Evolutionary conservation across 768 basidiomycete species (phyloP).

Genomic region (Tylopilus rubrobrunneus): DNA sequence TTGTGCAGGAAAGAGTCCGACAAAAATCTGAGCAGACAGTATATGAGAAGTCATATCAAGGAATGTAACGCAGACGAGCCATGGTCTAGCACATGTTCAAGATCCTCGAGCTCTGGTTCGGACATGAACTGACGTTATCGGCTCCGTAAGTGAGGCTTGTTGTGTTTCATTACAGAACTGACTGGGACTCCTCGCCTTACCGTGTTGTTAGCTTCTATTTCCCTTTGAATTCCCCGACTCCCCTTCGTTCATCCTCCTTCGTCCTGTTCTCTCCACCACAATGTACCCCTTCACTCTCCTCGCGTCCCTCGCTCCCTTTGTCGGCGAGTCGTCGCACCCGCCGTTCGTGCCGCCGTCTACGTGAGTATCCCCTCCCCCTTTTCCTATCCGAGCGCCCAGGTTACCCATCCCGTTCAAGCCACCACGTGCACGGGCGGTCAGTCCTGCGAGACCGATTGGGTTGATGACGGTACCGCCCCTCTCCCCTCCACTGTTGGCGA

Average conservation of each 20-base stretch:
- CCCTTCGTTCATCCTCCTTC: neutral
- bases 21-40: constrained; percentile 2
- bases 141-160: neutral
- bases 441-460: constrained; percentile 54
- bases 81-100: too few species aligned
- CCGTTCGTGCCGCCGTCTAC: constrained; percentile 16
- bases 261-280: constrained; percentile 12
- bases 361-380: constrained; percentile 9
- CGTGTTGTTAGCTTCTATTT: constrained; percentile 21
- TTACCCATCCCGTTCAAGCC: constrained; percentile 41
- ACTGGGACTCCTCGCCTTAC: neutral
- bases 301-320: constrained; percentile 14
- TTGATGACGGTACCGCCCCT: constrained; percentile 59
- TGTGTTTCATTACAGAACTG: constrained; percentile 9
- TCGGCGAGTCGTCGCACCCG: constrained; percentile 9
- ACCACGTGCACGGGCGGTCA: constrained; percentile 51
- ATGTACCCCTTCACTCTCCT: constrained; percentile 4
- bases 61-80: constrained; percentile 35
- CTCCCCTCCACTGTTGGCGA: constrained; percentile 38
- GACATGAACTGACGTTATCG: constrained; percentile 23
- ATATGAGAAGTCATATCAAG: constrained; percentile 27
- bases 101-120: too few species aligned
- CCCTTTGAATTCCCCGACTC: constrained; percentile 25
- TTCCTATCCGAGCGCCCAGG: constrained; percentile 32
- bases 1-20: constrained; percentile 25